Conservation (phyloP, 345 rosid genomes). For the Mangifera indica region DNA sequence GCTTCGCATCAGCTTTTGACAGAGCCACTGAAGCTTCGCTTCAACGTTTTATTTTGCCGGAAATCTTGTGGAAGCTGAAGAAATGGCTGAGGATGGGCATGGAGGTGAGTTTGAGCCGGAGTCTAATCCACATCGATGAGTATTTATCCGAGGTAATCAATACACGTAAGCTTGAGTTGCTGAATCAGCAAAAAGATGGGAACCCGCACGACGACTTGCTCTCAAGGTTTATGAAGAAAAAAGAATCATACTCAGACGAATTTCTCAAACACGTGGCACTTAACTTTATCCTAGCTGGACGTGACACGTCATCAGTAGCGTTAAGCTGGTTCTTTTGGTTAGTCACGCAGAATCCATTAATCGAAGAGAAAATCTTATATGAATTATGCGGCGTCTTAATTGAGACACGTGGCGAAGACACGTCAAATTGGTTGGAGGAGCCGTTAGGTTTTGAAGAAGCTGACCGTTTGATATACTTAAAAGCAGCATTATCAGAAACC, state of each 20-base stretch:
- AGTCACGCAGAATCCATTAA: slow-evolving; percentile 51
- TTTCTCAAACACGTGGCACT: slow-evolving; percentile 88
- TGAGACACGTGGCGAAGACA: slow-evolving; percentile 69
- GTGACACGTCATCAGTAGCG: slow-evolving; percentile 95
- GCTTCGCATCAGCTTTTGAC: slow-evolving; percentile 79
- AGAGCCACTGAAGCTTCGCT: slow-evolving; percentile 89
- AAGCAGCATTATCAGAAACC: slow-evolving; percentile 88
- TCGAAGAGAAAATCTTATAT: slow-evolving; percentile 67
- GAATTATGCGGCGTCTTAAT: slow-evolving; percentile 63
- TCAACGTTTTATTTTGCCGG: slow-evolving; percentile 87
- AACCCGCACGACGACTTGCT: slow-evolving; percentile 75
- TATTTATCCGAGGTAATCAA: slow-evolving; percentile 68
- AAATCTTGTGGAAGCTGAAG: slow-evolving; percentile 75
- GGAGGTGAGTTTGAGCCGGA: slow-evolving; percentile 80
- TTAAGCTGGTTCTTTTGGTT: slow-evolving; percentile 93
- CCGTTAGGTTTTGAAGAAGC: slow-evolving; percentile 72
- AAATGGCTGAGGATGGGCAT: slow-evolving; percentile 76
- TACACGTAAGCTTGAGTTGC: slow-evolving; percentile 67
- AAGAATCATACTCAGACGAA: slow-evolving; percentile 72
- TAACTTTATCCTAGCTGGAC: slow-evolving; percentile 93
- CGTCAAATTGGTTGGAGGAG: slow-evolving; percentile 58
- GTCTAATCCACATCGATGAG: slow-evolving; percentile 60
- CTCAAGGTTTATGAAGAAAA: slow-evolving; percentile 89
- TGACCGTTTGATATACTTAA: slow-evolving; percentile 69
- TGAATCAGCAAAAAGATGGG: slow-evolving; percentile 44